Evolutionary conservation across 768 basidiomycete species (phyloP), one percentile per base, ranked within the genome.

Genomic region (Lactifluus subvellereus): DNA sequence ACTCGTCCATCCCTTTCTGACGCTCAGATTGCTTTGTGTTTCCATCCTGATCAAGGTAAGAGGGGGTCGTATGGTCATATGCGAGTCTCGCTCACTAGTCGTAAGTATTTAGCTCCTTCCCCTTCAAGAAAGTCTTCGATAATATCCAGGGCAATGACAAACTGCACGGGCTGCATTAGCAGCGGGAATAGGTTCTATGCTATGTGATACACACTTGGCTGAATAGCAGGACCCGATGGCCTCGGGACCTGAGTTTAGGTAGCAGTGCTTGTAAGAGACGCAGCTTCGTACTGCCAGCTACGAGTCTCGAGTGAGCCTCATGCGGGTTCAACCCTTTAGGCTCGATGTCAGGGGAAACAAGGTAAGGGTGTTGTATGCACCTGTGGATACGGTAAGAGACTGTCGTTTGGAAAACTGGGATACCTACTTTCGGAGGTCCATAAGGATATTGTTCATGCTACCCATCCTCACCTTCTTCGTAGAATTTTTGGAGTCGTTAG

Each of bases 1-100:
- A 99, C 65, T 87, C 86, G 68, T 99, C 97, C 86, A 99, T 97
- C 53, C 85, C 86, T 72, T 91, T 92, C 72, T 99, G 97, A 27
- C 97, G 83, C n/a, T 84, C 83, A 4, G 79, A 78, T 68, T 90
- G 86, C 72, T 89, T 89, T 4, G 94, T 94, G 64, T 84, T 86
- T 11, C 97, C 97, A 71, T 98, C 96, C 90, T 96, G 68, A 1
- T 30, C 22, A 9, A 22, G 13, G 43, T 57, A n/a, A 63, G 11
- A 32, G 33, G 64, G 47, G 20, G 64, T 47, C 48, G 8, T 48
- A 61, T 57, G 66, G 42, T 22, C 37, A 38, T 33, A 37, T 18
- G 57, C 14, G 48, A 54, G 63, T 69, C 57, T 43, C 56, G 62
- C 79, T 56, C 70, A 92, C 91, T 66, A 96, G 74, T 66, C 93